Conservation (phyloP, 2,329 filamentous ascomycete genomes). For the Aspergillus flavus region DNA sequence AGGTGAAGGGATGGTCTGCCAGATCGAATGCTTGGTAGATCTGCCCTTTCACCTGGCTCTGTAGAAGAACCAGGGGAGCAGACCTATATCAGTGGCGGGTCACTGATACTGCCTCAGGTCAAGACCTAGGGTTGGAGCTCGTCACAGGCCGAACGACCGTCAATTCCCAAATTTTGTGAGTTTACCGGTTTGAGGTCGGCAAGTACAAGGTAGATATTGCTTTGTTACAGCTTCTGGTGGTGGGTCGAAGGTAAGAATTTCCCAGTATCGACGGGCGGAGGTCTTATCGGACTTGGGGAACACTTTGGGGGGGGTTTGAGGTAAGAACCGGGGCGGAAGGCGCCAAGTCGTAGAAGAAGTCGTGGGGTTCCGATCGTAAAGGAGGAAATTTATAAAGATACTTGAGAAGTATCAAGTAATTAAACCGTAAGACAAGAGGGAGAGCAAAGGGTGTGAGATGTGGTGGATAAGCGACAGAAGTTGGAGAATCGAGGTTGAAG, state of each 20-base stretch:
- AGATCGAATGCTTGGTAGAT: constrained; percentile 63
- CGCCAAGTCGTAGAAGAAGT: constrained; percentile 9
- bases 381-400: not conserved
- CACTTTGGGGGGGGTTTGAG: constrained; percentile 1
- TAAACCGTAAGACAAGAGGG: not conserved
- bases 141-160: constrained; percentile 6
- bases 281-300: constrained; percentile 24
- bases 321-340: constrained; percentile 12
- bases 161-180: not conserved
- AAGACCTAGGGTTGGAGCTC: constrained; percentile 19
- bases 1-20: constrained; percentile 68
- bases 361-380: not conserved
- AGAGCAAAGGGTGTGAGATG: not conserved
- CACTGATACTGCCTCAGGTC: constrained; percentile 30
- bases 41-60: constrained; percentile 47
- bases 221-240: not conserved
- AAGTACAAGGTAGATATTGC: not conserved
- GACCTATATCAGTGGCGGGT: constrained; percentile 38
- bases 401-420: not conserved
- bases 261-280: constrained; percentile 16
- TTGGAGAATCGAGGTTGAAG: constrained; percentile 5
- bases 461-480: not conserved
- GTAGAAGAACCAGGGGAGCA: constrained; percentile 48
- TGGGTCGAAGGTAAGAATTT: constrained; percentile 10
- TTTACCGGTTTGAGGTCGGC: not conserved